A percentile compares a stretch with the other conserved stretches of the same genome.
These are phyloP conservation scores for Bretziella fagacearum DNA, from an alignment of 2,329 filamentous ascomycete genomes.

Conservation along the genomic window DNA sequence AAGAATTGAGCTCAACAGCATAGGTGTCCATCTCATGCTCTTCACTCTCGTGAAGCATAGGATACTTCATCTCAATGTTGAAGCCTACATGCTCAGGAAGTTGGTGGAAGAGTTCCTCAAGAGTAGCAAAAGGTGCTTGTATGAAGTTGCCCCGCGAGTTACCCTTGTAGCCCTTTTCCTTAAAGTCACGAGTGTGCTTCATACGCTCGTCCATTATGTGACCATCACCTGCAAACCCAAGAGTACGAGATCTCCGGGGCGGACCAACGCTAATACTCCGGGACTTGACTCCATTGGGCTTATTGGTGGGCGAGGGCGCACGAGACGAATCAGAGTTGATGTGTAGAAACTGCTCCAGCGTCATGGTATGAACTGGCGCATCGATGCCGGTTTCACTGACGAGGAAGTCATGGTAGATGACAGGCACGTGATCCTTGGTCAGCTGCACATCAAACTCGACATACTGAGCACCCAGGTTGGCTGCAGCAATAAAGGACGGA, in stretches of 20 bases:
- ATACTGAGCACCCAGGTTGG: constrained; percentile 70
- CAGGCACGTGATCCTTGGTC: constrained; percentile 95
- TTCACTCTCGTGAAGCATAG: constrained; percentile 90
- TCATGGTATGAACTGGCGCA: constrained; percentile 87
- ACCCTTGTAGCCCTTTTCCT: constrained; percentile 85
- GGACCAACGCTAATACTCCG: constrained; percentile 26
- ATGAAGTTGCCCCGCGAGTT: constrained; percentile 91
- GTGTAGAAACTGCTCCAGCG: constrained; percentile 86
- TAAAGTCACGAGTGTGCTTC: constrained; percentile 94
- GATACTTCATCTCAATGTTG: constrained; percentile 99
- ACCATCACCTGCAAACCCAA: constrained; percentile 32
- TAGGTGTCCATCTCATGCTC: constrained; percentile 95
- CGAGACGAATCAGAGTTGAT: constrained; percentile 42
- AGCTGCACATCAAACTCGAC: constrained; percentile 80
- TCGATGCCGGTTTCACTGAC: constrained; percentile 97
- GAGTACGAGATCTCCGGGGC: constrained; percentile 34
- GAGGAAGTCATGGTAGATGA: constrained; percentile 96
- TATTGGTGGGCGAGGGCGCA: constrained; percentile 4
- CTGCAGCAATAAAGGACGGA: constrained; percentile 87
- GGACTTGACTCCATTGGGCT: constrained; percentile 10
- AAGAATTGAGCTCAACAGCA: constrained; percentile 87
- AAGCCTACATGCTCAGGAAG: constrained; percentile 74
- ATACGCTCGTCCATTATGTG: constrained; percentile 57
- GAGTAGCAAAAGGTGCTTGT: constrained; percentile 84
- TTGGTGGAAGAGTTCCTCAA: constrained; percentile 82